These are phyloP conservation scores for Saraca asoca DNA, from an alignment of 331 rosid genomes.

Conservation along the genomic window DNA sequence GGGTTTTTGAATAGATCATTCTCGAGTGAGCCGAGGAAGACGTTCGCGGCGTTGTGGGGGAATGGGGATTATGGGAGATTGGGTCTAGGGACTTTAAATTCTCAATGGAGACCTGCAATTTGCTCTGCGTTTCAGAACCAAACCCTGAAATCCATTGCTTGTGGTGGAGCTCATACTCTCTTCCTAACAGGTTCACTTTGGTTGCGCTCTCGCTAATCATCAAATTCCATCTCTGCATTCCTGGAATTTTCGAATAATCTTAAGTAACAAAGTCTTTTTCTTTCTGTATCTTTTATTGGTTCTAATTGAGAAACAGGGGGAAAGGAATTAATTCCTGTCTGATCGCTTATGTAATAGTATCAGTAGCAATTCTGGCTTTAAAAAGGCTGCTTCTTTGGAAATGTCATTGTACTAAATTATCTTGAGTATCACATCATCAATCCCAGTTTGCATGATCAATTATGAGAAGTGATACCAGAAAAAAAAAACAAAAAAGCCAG, in stretches of 20 bases:
- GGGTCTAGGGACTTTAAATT: slow-evolving; percentile 61
- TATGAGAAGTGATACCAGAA: no score
- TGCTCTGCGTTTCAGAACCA: slow-evolving; percentile 48
- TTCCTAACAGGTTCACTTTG: slow-evolving; percentile 60
- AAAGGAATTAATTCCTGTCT: slow-evolving; percentile 6
- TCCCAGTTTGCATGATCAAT: no score
- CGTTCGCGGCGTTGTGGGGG: slow-evolving; percentile 70
- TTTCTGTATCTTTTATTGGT: background rate
- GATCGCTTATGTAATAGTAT: background rate
- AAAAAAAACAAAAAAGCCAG: no score
- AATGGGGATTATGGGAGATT: slow-evolving; percentile 77
- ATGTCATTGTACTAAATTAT: background rate
- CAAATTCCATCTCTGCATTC: background rate
- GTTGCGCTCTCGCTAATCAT: background rate
- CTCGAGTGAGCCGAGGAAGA: slow-evolving; percentile 43
- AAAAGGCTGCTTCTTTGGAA: slow-evolving; percentile 2
- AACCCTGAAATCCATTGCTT: slow-evolving; percentile 54
- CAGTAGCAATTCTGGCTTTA: background rate
- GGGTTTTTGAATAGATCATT: slow-evolving; percentile 22
- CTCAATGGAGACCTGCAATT: slow-evolving; percentile 66
- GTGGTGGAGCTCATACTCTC: slow-evolving; percentile 89
- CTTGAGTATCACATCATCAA: background rate
- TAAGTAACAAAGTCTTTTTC: no score
- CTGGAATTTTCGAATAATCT: no score
- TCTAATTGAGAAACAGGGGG: background rate